phyloP scores from a whole-genome alignment of 352 stramenopile genomes.

The Aphanomyces euteiches region DNA sequence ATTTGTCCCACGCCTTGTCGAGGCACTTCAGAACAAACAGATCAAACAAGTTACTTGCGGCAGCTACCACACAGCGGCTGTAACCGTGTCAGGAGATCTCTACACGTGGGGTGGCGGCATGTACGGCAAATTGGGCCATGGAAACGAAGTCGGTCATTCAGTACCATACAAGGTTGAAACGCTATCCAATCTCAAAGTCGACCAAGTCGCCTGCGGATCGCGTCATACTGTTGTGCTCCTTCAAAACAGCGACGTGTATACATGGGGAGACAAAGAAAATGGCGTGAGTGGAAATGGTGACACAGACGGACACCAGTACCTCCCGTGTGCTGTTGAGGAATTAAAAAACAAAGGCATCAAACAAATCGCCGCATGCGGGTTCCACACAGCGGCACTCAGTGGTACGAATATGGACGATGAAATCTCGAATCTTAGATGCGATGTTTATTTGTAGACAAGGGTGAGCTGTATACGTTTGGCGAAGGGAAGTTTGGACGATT shows the following conservation, averaged over 20 bases:
- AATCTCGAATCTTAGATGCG: constrained; percentile 5
- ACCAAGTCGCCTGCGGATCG: constrained; percentile 92
- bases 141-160: constrained; percentile 92
- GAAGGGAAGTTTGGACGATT: constrained; percentile 88
- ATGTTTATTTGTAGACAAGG: constrained; percentile 44
- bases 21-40: constrained; percentile 87
- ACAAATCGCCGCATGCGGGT: constrained; percentile 86
- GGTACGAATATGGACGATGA: constrained; percentile 32
- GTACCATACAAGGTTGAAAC: constrained; percentile 92
- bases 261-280: constrained; percentile 96
- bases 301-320: constrained; percentile 94
- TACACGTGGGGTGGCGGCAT: constrained; percentile 94
- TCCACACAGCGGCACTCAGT: constrained; percentile 77
- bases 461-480: constrained; percentile 93
- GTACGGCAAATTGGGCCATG: constrained; percentile 92
- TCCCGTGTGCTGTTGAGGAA: constrained; percentile 87
- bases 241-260: constrained; percentile 87
- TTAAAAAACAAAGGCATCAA: constrained; percentile 82
- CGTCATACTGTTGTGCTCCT: constrained; percentile 92
- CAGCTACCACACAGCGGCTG: constrained; percentile 94
- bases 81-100: constrained; percentile 91
- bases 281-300: constrained; percentile 92
- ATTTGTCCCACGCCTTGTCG: constrained; percentile 92
- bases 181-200: constrained; percentile 85
- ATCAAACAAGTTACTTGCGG: constrained; percentile 92